Base-by-base conservation (phyloP, 805 yeast genomes). In the Jamesozyma piceae region DNA sequence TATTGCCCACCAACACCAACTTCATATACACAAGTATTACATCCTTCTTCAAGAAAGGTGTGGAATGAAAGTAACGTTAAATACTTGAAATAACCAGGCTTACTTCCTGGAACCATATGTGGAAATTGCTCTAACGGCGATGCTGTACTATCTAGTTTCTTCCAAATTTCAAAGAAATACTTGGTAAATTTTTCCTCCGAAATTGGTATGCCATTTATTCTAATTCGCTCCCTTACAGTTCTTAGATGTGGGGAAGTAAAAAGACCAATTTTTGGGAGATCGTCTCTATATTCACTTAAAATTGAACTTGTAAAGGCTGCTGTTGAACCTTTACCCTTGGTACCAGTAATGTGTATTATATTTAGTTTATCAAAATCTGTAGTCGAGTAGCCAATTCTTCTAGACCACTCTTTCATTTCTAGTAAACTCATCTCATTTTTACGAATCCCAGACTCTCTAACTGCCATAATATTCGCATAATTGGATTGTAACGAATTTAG, bases 1-100 rank as follows among this genome's bases (percentile, higher is more conserved):
- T 78, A 87, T 58, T 85, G 94, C 5, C 99, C 99, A 24, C 99
- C 99, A 38, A 92, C 95, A 19, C 99, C 99, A 26, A 94, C 99
- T 62, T 92, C 99, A 57, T 85, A 88, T 31, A 92, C 81, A 11
- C 97, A 97, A 29, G 95, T 76, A 57, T 88, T 84, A n/a, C 92
- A 89, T 2, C 84, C 82, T 63, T 92, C 98, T 42, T 76, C 72
- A 65, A 86, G 60, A 53, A 94, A 94, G 1, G 87, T 82, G 60
- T 94, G 96, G 68, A 88, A 92, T 2, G 97, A 86, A 46, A 92
- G 63, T 15, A 94, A 65, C 0, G 99, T 92, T 58, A 92, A 67
- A 62, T 76, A 94, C 57, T 95, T 80, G 73, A 92, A 92, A 62
- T 92, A 92, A 59, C 87, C 90, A 13, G 98, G 98, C 58, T 84